Evolutionary conservation across 1,284 basidiomycete species (phyloP).

Genomic region (Irpex sp.): DNA sequence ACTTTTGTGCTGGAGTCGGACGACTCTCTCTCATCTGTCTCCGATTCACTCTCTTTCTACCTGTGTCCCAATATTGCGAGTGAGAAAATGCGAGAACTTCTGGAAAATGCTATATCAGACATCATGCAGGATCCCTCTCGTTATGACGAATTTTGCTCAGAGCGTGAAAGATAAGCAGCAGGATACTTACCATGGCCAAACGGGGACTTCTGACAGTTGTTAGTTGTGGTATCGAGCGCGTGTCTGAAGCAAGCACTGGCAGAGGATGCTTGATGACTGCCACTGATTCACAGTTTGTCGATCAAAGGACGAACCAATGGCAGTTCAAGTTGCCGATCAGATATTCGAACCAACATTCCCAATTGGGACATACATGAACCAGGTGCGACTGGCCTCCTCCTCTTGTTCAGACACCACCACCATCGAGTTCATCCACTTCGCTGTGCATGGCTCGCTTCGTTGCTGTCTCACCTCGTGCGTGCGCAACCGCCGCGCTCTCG

Average conservation of each 20-base stretch:
- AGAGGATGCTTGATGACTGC: not conserved
- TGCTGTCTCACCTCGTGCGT: not conserved
- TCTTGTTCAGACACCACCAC: not conserved
- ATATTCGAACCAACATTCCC: not conserved
- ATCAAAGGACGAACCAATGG: not conserved
- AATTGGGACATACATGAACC: not conserved
- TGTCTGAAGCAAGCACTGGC: not conserved
- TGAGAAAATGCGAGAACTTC: too few relatives aligned
- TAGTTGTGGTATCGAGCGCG: too few relatives aligned
- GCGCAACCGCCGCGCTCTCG: not conserved
- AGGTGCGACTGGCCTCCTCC: not conserved
- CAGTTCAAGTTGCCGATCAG: not conserved
- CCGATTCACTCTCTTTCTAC: too few relatives aligned
- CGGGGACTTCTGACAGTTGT: too few relatives aligned
- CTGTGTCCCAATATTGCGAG: too few relatives aligned
- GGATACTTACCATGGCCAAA: too few relatives aligned
- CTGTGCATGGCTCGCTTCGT: not conserved
- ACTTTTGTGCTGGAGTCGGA: too few relatives aligned
- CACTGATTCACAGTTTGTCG: not conserved
- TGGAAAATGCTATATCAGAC: too few relatives aligned
- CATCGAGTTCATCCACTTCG: not conserved
- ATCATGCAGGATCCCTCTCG: too few relatives aligned
- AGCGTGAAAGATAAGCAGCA: too few relatives aligned
- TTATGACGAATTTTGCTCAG: too few relatives aligned
- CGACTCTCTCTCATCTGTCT: too few relatives aligned